Conservation (phyloP, 139 green algal species). For the Limnomonas spitsbergensis region DNA sequence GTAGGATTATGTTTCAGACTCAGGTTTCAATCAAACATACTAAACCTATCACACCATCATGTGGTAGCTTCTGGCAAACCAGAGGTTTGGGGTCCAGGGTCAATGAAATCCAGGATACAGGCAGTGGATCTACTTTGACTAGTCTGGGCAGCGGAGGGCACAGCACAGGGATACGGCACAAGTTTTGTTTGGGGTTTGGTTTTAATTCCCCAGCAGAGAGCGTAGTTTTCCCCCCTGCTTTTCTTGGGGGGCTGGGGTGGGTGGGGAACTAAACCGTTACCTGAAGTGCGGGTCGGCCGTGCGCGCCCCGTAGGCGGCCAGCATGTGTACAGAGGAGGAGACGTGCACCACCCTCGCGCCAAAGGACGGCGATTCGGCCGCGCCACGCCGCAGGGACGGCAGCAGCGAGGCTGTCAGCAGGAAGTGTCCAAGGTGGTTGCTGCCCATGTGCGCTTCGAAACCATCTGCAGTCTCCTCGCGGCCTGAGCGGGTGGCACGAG, state of each 20-base stretch:
- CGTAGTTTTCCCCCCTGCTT: too few species aligned
- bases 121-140: not conserved
- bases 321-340: constrained; percentile 25
- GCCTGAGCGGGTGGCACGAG: constrained; percentile 28
- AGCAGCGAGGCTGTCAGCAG: constrained; percentile 59
- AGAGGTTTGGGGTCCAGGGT: too few species aligned
- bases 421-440: constrained; percentile 81
- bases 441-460: constrained; percentile 76
- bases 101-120: too few species aligned
- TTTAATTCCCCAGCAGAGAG: too few species aligned
- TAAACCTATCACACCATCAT: too few species aligned
- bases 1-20: too few species aligned
- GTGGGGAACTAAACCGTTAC: too few species aligned
- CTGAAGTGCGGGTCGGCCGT: constrained; percentile 8
- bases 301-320: not conserved
- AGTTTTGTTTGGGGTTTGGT: too few species aligned
- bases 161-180: not conserved
- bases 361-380: not conserved
- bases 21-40: too few species aligned
- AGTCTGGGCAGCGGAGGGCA: not conserved
- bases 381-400: constrained; percentile 46
- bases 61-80: too few species aligned
- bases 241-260: too few species aligned
- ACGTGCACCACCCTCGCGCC: constrained; percentile 63
- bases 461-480: constrained; percentile 59